Base-by-base conservation (phyloP, 805 yeast species). In the Cyberlindnera meyerae region DNA sequence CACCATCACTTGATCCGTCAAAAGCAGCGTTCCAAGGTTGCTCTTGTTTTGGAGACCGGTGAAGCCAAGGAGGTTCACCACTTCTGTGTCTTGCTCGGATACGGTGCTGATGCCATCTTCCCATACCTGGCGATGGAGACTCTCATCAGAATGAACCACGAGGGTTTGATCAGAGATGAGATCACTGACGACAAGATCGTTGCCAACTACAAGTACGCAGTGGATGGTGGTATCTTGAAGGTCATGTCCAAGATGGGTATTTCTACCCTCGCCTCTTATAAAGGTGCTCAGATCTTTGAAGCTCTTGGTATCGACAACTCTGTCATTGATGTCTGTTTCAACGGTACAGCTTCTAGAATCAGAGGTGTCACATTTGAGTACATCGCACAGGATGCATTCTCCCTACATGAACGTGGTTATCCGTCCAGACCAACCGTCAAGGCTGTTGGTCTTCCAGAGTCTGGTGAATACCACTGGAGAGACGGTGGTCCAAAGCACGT, bases 191-290 rank as follows among this genome's bases (percentile, higher is more conserved):
- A 73, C 22, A 57, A 75, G 48, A 71, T 88, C 42, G 63, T 89
- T 44, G 70, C 70, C 35, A 90, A 90, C 69, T 90, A 87, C 67
- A 84, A 82, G 58, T 71, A 77, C 48, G 82, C 97, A 11, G 71
- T 85, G 42, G 95, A 90, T 57, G 82, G 87, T 37, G 97, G 97
- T 64, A 82, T 90, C 51, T 69, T 87, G 53, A 90, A 93, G 70
- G 97, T 93, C 42, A 90, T 90, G 98, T 87, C 97, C 25, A 90
- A 93, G 72, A 93, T 90, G 97, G 98, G 98, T 71, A 93, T 90
- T 52, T 89, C 97, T 22, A 93, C 98, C 21, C 71, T 90, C 60
- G 96, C 97, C 11, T 86, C 96, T n/a, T 90, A 90, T 67, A 90
- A 90, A 67, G 97, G 97, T 63, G 98, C 98, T 20, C 98, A 90